Evolutionary conservation across 2,329 filamentous ascomycete species (phyloP), one percentile per base, ranked within the genome.

Genomic region (Penicillium fuscoglaucum): DNA sequence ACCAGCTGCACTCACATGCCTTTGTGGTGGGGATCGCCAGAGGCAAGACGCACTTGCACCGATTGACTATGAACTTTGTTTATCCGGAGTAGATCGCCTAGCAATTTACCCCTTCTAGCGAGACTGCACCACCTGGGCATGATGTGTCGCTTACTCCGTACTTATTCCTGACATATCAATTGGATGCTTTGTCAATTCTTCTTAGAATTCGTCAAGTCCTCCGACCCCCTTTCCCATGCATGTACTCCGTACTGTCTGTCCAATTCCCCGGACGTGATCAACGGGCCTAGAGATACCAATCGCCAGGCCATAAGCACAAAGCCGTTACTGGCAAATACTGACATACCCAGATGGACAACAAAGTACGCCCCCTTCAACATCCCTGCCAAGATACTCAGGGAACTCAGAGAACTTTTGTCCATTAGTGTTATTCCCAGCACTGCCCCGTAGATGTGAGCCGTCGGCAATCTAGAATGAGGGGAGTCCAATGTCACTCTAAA

Each of bases 21-120:
- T 52, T 52, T 29, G 17, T 24, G 31, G 48, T 33, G 43, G 49
- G 50, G 54, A 60, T 60, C 55, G 21, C 24, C 17, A 29, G 33
- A 19, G 37, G 37, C 9, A 4, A 29, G 33, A 19, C n/a, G n/a
- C n/a, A n/a, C n/a, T 10, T 40, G 37, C 37, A 49, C 39, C 9
- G 37, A 37, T 37, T 43, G 21, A 37, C 35, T 33, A 33, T 35
- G n/a, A 41, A 47, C n/a, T 39, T 37, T 54, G 35, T 47, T 37
- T n/a, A 47, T 0, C 24, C 12, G 31, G 31, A 33, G 12, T 33
- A 17, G 55, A 53, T 57, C 55, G 54, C 6, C 35, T 6, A 21
- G n/a, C 35, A 12, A 31, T 19, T 26, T 43, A 44, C 26, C 19
- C 8, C 51, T 45, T 40, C 1, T 7, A 21, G 47, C 1, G 13